Percentiles rank a stretch among this genome's conserved stretches.
Evolutionary conservation across 2,329 filamentous ascomycete genomes (phyloP).

Genomic region (Aspergillus sp.): DNA sequence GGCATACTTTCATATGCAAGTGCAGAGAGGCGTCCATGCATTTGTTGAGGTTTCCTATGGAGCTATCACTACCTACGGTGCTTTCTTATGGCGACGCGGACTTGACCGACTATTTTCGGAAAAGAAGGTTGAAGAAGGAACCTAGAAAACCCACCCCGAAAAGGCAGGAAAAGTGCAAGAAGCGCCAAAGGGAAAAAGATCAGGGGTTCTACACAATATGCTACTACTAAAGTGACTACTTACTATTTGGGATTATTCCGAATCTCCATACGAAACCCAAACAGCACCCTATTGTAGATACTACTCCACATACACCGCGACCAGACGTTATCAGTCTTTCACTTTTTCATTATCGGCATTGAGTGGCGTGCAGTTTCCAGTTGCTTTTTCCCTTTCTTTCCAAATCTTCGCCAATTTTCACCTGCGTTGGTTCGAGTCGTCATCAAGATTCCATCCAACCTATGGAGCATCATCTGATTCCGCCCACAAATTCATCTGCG

Average conservation of each 20-base stretch:
- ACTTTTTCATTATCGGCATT: background rate
- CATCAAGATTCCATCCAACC: background rate
- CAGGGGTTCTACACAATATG: background rate
- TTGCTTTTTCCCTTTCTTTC: background rate
- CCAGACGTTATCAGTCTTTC: slow-evolving; percentile 1
- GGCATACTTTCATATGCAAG: background rate
- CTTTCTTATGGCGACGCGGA: background rate
- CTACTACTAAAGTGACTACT: background rate
- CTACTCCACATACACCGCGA: background rate
- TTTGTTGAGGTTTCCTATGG: background rate
- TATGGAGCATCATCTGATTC: background rate
- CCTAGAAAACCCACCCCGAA: background rate
- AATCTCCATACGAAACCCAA: background rate
- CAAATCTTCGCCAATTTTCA: background rate
- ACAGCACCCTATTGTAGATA: background rate
- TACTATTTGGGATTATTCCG: background rate
- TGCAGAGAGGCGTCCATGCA: background rate
- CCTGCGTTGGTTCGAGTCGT: background rate
- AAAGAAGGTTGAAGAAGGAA: slow-evolving; percentile 15
- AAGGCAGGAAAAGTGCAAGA: background rate
- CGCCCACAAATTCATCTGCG: background rate
- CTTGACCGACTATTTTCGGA: slow-evolving; percentile 2
- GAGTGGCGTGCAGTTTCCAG: background rate
- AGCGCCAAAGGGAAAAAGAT: background rate
- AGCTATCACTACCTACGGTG: background rate